These are phyloP conservation scores for Blastobotrys attinorum DNA, from an alignment of 805 yeast genomes.

Conservation along the genomic window DNA sequence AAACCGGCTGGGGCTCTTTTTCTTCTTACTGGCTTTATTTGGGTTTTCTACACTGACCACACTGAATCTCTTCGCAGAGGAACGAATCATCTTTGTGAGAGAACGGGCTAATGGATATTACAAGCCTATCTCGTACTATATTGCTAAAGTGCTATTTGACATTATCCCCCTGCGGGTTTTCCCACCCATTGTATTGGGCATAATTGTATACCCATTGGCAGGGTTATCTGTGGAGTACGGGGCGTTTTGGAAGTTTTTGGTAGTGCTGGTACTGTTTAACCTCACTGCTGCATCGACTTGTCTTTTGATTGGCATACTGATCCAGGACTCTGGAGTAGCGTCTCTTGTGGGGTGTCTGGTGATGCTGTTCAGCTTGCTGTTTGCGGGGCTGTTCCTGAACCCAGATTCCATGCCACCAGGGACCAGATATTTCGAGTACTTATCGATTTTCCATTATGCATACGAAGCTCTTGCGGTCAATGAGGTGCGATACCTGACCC, in stretches of 20 bases:
- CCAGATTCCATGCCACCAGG: constrained; percentile 53
- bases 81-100: constrained; percentile 80
- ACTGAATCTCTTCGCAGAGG: constrained; percentile 78
- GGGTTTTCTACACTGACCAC: constrained; percentile 94
- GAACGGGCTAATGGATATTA: constrained; percentile 95
- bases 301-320: constrained; percentile 76
- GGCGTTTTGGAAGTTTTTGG: constrained; percentile 62
- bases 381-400: constrained; percentile 90
- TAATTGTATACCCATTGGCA: constrained; percentile 82
- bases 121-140: constrained; percentile 75
- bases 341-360: constrained; percentile 81
- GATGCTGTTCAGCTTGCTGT: constrained; percentile 73
- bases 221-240: constrained; percentile 75
- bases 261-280: constrained; percentile 74
- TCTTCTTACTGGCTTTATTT: constrained; percentile 82
- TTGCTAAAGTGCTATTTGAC: constrained; percentile 82
- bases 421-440: constrained; percentile 68
- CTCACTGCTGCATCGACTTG: constrained; percentile 79
- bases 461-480: constrained; percentile 89
- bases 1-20: constrained; percentile 87
- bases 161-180: constrained; percentile 83
- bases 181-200: constrained; percentile 79
- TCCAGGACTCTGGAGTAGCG: constrained; percentile 88
- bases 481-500: constrained; percentile 79
- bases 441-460: constrained; percentile 91